A percentile compares a stretch with the other conserved stretches of the same genome.
These are phyloP conservation scores for Raphanus hybrid DNA, from an alignment of 441 rosid genomes.

Conservation along the genomic window DNA sequence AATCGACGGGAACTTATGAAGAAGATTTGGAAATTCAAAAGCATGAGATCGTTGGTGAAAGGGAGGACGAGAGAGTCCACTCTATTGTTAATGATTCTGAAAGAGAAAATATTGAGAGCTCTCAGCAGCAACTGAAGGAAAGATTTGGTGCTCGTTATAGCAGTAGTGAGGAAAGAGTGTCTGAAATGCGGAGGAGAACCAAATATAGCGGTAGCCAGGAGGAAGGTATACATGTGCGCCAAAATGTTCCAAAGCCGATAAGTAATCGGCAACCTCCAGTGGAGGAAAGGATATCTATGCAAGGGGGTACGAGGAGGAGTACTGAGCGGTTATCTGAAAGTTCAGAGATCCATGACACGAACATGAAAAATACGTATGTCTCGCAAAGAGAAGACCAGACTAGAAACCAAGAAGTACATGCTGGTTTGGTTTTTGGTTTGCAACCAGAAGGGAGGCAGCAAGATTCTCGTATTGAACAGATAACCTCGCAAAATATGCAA, in stretches of 20 bases:
- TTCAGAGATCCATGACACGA: conserved; percentile 42
- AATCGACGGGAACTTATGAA: conserved; percentile 49
- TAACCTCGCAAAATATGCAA: conserved; percentile 44
- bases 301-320: conserved; percentile 44
- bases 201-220: conserved; percentile 53
- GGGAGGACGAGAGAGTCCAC: conserved; percentile 49
- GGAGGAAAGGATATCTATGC: conserved; percentile 46
- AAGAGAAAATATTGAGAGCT: conserved; percentile 37
- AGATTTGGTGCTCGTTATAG: conserved; percentile 46
- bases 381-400: conserved; percentile 48
- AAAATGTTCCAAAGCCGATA: conserved; percentile 42
- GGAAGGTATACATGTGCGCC: conserved; percentile 47
- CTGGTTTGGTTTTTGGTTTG: conserved; percentile 42
- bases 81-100: conserved; percentile 39
- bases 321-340: conserved; percentile 46
- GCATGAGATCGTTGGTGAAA: conserved; percentile 45
- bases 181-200: conserved; percentile 43
- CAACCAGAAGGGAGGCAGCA: conserved; percentile 49
- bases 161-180: conserved; percentile 40
- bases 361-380: conserved; percentile 44
- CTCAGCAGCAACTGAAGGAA: conserved; percentile 40
- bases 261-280: conserved; percentile 44
- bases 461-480: conserved; percentile 42
- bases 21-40: conserved; percentile 47
- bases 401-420: conserved; percentile 49